Evolutionary conservation across 331 rosid species (phyloP), one percentile per base, ranked within the genome.

Genomic region (Cydonia oblonga): DNA sequence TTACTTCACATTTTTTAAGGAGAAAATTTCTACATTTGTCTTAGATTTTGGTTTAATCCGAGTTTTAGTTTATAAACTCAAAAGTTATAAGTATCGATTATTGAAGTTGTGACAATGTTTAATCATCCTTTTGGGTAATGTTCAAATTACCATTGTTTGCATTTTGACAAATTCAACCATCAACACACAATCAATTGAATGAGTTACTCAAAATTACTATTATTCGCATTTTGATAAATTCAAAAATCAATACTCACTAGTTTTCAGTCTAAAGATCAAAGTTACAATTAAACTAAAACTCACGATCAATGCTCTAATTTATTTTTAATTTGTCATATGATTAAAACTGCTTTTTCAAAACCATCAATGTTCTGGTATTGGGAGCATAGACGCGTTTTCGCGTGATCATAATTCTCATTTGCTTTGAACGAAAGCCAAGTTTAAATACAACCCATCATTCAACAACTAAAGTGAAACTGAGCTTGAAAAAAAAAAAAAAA

Each of bases 301-400:
- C 42, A 38, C 42, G 12, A 35, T 9, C 12, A 35, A 49, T 49
- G 54, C 4, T 46, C 3, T 15, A 46, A 46, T 46, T 46, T 33
- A 7, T 33, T 7, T 33, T 7, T 33, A 33, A 44, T 14, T 14
- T 46, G 1, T 5, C 15, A 5, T 44, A 46, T 2, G 7, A 16
- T 2, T 4, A 49, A 16, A 71, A 51, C 14, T 5, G n/a, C n/a
- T 32, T 23, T 59, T 30, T 38, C 4, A 38, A 49, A 28, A 24
- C 44, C 72, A 35, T 44, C 69, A 60, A 30, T 32, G 44, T 63
- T 18, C 30, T 28, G 2, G 72, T 29, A 24, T 54, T 84, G 59
- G 81, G 86, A 78, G 69, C 75, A 66, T 33, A n/a, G 66, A 85
- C 88, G 95, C 95, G 89, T 81, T 90, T 83, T 16, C 81, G 77